Percentiles rank a stretch among this genome's conserved stretches.
Conservation (phyloP, 2,329 filamentous ascomycete species). For the Endothia cerciana region DNA sequence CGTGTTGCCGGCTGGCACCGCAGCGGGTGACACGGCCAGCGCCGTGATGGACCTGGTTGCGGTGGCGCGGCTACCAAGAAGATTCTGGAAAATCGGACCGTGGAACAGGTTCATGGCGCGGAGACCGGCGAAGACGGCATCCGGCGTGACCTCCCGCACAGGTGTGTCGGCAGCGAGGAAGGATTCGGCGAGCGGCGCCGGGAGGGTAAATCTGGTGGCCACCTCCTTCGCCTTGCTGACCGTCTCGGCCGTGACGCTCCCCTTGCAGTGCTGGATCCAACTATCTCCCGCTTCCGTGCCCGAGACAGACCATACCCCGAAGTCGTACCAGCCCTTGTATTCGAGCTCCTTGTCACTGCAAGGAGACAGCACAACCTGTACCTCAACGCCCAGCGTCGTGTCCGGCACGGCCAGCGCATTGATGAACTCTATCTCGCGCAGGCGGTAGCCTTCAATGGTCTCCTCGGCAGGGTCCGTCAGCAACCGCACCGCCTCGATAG, state of each 20-base stretch:
- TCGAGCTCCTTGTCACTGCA: constrained; percentile 4
- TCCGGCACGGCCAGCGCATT: not conserved
- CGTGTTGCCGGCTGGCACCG: too few relatives aligned
- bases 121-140: constrained; percentile 29
- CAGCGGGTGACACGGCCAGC: not conserved
- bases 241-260: constrained; percentile 38
- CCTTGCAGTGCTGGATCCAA: constrained; percentile 35
- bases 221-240: not conserved
- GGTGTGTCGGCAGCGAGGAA: not conserved
- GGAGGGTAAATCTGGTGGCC: not conserved
- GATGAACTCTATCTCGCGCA: constrained; percentile 7
- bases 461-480: constrained; percentile 37
- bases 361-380: constrained; percentile 9
- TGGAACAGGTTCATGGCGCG: constrained; percentile 29
- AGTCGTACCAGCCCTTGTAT: constrained; percentile 2
- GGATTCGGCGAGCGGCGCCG: not conserved
- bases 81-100: constrained; percentile 33
- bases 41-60: not conserved
- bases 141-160: constrained; percentile 14
- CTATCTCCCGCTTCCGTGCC: not conserved
- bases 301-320: constrained; percentile 17
- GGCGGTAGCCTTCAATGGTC: constrained; percentile 19
- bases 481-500: constrained; percentile 37
- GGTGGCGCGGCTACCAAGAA: not conserved
- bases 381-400: not conserved